A percentile compares a stretch with the other conserved stretches of the same genome.
These are phyloP conservation scores for Lentinula raphanica DNA, from an alignment of 768 basidiomycete genomes.

Conservation along the genomic window DNA sequence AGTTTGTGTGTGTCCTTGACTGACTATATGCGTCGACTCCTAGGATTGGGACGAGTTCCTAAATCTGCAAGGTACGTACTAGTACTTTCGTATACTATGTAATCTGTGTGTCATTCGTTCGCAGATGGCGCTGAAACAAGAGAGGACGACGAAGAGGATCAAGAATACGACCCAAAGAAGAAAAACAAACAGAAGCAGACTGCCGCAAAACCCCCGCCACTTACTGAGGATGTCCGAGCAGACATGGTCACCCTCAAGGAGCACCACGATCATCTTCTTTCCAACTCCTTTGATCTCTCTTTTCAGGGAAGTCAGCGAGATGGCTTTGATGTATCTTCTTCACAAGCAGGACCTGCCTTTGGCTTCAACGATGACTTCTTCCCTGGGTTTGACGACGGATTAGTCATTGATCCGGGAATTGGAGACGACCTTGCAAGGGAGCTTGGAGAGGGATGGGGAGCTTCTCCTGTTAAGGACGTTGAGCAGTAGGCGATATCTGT, in stretches of 20 bases:
- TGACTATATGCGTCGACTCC: not conserved
- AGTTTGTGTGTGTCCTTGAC: not conserved
- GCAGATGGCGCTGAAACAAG: not conserved
- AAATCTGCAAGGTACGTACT: slow-evolving; percentile 27
- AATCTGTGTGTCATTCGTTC: slow-evolving; percentile 9
- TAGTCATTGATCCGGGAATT: slow-evolving; percentile 55
- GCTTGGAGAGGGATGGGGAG: slow-evolving; percentile 67
- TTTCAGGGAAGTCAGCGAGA: slow-evolving; percentile 35
- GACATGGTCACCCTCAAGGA: slow-evolving; percentile 66
- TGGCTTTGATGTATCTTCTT: slow-evolving; percentile 44
- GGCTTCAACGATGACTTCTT: slow-evolving; percentile 46
- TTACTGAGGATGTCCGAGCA: slow-evolving; percentile 41
- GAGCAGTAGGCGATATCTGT: not conserved
- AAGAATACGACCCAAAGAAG: slow-evolving; percentile 15
- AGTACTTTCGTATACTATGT: no score
- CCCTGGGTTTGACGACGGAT: slow-evolving; percentile 45
- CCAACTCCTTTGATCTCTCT: slow-evolving; percentile 61
- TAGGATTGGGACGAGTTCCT: slow-evolving; percentile 65
- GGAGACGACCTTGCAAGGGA: slow-evolving; percentile 75
- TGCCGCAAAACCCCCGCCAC: slow-evolving; percentile 18
- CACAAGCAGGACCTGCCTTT: slow-evolving; percentile 45
- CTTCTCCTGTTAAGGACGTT: slow-evolving; percentile 20
- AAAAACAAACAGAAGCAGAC: slow-evolving; percentile 19
- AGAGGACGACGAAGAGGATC: slow-evolving; percentile 40
- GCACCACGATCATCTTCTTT: slow-evolving; percentile 61